These are phyloP conservation scores for Ogataea pilisensis DNA, from an alignment of 805 yeast genomes.

Conservation along the genomic window DNA sequence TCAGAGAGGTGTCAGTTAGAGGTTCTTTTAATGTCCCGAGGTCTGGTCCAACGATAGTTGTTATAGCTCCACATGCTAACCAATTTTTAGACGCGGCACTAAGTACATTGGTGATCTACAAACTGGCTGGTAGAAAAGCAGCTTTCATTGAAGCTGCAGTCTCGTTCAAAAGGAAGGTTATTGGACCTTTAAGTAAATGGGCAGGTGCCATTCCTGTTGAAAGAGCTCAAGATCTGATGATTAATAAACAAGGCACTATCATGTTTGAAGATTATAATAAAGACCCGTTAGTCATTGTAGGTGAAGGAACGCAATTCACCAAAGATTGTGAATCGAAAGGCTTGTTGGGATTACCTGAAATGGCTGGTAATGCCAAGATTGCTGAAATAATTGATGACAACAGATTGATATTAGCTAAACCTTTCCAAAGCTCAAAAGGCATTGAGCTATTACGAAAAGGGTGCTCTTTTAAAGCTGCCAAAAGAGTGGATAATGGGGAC, in stretches of 20 bases:
- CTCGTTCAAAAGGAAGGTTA: constrained; percentile 59
- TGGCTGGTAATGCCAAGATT: constrained; percentile 72
- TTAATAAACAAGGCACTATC: constrained; percentile 57
- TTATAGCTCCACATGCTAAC: constrained; percentile 97
- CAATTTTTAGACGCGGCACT: constrained; percentile 71
- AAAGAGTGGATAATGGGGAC: constrained; percentile 73
- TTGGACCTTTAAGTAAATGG: constrained; percentile 72
- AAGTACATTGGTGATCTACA: constrained; percentile 67
- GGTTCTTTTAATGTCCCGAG: constrained; percentile 73
- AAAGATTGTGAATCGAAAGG: constrained; percentile 61
- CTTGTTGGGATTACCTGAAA: constrained; percentile 71
- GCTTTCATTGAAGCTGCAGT: constrained; percentile 83
- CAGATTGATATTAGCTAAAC: constrained; percentile 60
- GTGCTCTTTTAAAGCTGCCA: constrained; percentile 63
- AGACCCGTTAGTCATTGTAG: constrained; percentile 57
- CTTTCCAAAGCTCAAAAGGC: constrained; percentile 54
- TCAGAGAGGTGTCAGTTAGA: constrained; percentile 83
- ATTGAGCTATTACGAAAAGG: constrained; percentile 45
- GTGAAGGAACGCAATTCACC: constrained; percentile 65
- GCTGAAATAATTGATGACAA: constrained; percentile 67
- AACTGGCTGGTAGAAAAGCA: constrained; percentile 61
- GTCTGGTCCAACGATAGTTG: constrained; percentile 83
- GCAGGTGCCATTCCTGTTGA: constrained; percentile 87
- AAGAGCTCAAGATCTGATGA: constrained; percentile 82
- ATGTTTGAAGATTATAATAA: constrained; percentile 40